Conservation (phyloP, 164 flowering plant genomes). For the Sedum album region DNA sequence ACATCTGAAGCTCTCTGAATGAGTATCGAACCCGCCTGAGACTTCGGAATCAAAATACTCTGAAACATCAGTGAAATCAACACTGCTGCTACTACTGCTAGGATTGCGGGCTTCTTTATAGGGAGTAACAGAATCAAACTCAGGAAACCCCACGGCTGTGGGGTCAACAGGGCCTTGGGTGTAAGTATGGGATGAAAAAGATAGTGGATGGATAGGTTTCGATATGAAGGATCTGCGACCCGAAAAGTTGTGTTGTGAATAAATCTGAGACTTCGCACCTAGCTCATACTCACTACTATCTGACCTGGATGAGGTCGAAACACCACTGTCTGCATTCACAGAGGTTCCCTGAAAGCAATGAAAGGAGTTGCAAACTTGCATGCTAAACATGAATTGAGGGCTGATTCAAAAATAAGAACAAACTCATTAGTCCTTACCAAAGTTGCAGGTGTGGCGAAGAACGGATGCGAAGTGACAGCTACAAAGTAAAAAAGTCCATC, state of each 20-base stretch:
- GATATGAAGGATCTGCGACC: slow-evolving; percentile 67
- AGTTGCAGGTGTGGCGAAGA: slow-evolving; percentile 31
- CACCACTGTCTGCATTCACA: slow-evolving; percentile 36
- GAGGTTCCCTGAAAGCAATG: slow-evolving; percentile 52
- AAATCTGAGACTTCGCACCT: slow-evolving; percentile 23
- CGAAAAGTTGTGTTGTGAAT: slow-evolving; percentile 45
- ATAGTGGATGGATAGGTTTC: slow-evolving; percentile 64
- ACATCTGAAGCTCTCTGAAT: slow-evolving; percentile 47
- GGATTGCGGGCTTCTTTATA: slow-evolving; percentile 36
- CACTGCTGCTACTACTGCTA: slow-evolving; percentile 62
- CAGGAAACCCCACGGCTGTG: slow-evolving; percentile 22
- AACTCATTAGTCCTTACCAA: slow-evolving; percentile 59
- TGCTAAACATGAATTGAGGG: background rate
- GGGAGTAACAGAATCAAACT: slow-evolving; percentile 26
- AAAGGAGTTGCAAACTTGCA: background rate
- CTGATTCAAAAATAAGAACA: background rate
- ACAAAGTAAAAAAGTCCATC: slow-evolving; percentile 4
- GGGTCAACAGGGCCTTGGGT: slow-evolving; percentile 27
- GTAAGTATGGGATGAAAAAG: slow-evolving; percentile 34
- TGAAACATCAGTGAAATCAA: slow-evolving; percentile 56
- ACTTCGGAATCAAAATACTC: slow-evolving; percentile 47
- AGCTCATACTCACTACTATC: slow-evolving; percentile 73
- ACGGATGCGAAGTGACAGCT: slow-evolving; percentile 23
- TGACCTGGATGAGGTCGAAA: slow-evolving; percentile 64
- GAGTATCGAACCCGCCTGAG: slow-evolving; percentile 16